phyloP scores from a whole-genome alignment of 2,329 filamentous ascomycete species.

The Alternaria gansuensis region DNA sequence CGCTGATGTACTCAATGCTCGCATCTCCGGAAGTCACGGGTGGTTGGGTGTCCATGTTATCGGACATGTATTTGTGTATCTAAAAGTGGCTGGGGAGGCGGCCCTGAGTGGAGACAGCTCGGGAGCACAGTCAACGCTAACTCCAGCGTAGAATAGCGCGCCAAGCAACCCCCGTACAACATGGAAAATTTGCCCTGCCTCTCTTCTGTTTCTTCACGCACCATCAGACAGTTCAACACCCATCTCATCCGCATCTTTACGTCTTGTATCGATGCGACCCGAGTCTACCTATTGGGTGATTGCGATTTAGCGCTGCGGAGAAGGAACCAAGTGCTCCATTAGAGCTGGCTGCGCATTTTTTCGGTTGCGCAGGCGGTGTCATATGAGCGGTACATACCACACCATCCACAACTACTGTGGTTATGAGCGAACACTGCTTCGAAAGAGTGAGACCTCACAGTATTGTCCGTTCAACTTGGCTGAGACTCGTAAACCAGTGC shows the following conservation, averaged over 20 bases:
- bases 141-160: slow-evolving; percentile 6
- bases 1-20: slow-evolving; percentile 11
- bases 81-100: not conserved
- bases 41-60: slow-evolving; percentile 5
- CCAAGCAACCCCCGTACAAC: slow-evolving; percentile 30
- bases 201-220: slow-evolving; percentile 41
- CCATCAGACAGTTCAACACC: slow-evolving; percentile 54
- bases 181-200: slow-evolving; percentile 28
- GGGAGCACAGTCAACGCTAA: not conserved
- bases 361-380: slow-evolving; percentile 81
- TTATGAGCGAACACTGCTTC: not conserved
- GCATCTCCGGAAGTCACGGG: slow-evolving; percentile 2
- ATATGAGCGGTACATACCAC: slow-evolving; percentile 77
- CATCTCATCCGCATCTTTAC: slow-evolving; percentile 50
- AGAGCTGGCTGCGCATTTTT: slow-evolving; percentile 75
- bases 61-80: not conserved
- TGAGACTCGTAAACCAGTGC: not conserved
- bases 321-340: slow-evolving; percentile 69
- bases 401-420: not conserved
- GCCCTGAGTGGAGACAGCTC: not conserved
- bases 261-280: slow-evolving; percentile 49
- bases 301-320: slow-evolving; percentile 70
- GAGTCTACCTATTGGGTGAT: slow-evolving; percentile 50
- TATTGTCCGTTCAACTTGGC: not conserved
- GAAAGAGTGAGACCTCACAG: not conserved